Evolutionary conservation across 208 protist genomes (phyloP).

Genomic region (Porcisia deanei): DNA sequence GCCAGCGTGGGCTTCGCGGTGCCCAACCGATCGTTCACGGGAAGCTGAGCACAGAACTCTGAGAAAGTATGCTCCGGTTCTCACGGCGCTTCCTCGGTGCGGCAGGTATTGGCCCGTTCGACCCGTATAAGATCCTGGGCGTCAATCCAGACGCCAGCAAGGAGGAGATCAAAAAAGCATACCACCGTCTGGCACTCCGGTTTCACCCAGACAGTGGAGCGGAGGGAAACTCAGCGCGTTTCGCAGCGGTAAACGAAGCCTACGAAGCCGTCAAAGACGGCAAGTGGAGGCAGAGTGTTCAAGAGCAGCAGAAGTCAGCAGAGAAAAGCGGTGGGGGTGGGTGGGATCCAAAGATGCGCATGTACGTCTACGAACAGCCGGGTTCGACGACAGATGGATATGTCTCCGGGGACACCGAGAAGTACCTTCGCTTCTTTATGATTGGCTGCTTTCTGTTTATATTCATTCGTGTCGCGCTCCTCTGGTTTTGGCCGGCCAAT

Average conservation of each 20-base stretch:
- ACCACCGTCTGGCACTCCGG: constrained; percentile 66
- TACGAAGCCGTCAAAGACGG: constrained; percentile 75
- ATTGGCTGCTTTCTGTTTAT: constrained; percentile 60
- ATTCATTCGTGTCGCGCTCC: constrained; percentile 49
- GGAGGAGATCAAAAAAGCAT: constrained; percentile 73
- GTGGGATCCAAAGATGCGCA: constrained; percentile 60
- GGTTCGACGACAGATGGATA: constrained; percentile 80
- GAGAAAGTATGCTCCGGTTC: constrained; percentile 34
- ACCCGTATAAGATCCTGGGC: constrained; percentile 85
- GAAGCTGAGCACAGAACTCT: background rate
- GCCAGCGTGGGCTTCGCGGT: background rate
- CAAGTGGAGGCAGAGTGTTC: constrained; percentile 36
- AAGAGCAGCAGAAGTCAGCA: background rate
- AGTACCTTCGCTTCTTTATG: constrained; percentile 51
- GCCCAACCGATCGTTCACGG: background rate
- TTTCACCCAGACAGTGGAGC: constrained; percentile 78
- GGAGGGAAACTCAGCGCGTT: constrained; percentile 70
- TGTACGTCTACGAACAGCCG: constrained; percentile 83
- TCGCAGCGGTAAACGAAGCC: constrained; percentile 81
- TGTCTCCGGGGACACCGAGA: constrained; percentile 55
- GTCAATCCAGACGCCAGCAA: constrained; percentile 53
- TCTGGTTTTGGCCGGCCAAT: constrained; percentile 24
- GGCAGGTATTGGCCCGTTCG: constrained; percentile 64
- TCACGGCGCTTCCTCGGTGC: constrained; percentile 30
- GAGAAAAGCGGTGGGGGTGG: constrained; percentile 23